Conservation (phyloP, 2,329 filamentous ascomycete genomes). For the Ilyonectria destructans region DNA sequence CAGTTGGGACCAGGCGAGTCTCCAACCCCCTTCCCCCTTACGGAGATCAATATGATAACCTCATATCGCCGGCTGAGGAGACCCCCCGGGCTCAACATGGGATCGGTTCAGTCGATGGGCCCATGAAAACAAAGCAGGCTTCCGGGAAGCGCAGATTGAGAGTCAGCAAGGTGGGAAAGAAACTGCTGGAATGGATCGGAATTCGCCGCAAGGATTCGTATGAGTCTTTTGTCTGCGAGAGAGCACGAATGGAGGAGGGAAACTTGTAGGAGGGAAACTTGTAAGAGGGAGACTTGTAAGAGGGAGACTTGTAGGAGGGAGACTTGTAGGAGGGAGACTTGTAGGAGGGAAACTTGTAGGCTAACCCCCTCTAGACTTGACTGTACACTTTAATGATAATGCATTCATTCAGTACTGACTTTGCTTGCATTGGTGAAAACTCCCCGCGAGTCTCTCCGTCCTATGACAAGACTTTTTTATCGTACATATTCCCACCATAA, state of each 20-base stretch:
- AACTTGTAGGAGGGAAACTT: neutral
- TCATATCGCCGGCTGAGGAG: no score
- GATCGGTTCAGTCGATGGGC: neutral
- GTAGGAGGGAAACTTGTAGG: neutral
- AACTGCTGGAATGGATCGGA: neutral
- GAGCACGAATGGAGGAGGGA: neutral
- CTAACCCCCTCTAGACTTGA: neutral
- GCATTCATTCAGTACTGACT: neutral
- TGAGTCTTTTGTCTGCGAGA: neutral
- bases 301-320: no score
- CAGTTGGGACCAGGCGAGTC: no score
- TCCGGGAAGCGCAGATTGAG: no score
- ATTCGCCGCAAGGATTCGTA: neutral
- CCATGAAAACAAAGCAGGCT: neutral
- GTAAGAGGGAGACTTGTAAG: neutral
- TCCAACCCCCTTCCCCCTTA: no score
- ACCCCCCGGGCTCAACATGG: no score
- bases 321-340: no score
- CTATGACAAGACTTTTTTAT: slow-evolving; percentile 19
- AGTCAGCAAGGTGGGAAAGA: neutral
- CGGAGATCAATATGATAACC: no score
- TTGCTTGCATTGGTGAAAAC: slow-evolving; percentile 25
- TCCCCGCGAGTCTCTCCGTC: slow-evolving; percentile 31
- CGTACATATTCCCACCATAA: slow-evolving; percentile 33
- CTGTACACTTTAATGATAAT: neutral